Conservation (phyloP, 208 protist genomes). For the Acanthamoeba polyphaga region DNA sequence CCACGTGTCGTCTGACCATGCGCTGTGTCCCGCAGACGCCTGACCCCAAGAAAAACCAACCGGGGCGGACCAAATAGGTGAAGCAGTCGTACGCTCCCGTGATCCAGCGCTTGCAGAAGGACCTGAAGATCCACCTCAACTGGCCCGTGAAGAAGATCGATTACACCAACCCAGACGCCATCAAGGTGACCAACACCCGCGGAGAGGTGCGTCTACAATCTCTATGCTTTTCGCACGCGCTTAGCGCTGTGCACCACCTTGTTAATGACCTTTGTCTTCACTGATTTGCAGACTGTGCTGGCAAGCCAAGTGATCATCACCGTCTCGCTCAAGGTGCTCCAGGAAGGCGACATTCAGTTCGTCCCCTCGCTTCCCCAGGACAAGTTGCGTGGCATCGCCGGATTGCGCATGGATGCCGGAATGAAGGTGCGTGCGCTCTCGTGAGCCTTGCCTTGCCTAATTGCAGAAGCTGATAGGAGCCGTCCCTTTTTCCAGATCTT, state of each 20-base stretch:
- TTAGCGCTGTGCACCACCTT: neutral
- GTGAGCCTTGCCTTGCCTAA: neutral
- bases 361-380: neutral
- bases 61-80: neutral
- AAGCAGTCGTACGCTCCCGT: constrained; percentile 43
- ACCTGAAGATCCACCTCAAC: constrained; percentile 35
- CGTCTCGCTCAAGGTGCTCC: neutral
- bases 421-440: neutral
- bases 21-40: neutral
- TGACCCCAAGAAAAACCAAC: neutral
- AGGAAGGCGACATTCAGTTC: constrained; percentile 35
- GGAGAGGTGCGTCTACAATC: neutral
- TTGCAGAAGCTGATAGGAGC: neutral
- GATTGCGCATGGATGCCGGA: constrained; percentile 19
- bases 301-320: constrained; percentile 38
- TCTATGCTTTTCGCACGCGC: too few relatives aligned
- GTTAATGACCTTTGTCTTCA: neutral
- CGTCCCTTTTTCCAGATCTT: neutral
- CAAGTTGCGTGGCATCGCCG: neutral
- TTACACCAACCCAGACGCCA: constrained; percentile 28
- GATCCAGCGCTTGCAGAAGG: constrained; percentile 22
- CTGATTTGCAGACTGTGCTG: neutral
- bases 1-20: neutral
- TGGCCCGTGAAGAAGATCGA: constrained; percentile 55
- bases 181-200: constrained; percentile 19